These are phyloP conservation scores for Paraphaeosphaeria sporulosa DNA, from an alignment of 2,329 filamentous ascomycete genomes.

Conservation along the genomic window DNA sequence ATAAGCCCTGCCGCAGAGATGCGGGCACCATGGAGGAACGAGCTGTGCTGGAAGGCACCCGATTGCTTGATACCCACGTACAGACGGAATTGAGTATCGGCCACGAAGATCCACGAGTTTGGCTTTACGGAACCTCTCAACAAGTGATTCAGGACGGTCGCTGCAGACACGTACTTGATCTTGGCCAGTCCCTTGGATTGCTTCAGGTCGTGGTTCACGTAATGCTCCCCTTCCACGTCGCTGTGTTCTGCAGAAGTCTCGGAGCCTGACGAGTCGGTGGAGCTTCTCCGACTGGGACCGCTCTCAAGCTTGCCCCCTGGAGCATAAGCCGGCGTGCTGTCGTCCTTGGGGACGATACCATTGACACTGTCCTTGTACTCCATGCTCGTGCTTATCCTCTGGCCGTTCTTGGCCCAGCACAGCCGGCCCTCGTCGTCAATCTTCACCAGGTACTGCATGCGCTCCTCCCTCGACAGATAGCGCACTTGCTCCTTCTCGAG, in stretches of 20 bases:
- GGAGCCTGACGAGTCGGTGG: slow-evolving; percentile 36
- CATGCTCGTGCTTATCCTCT: slow-evolving; percentile 77
- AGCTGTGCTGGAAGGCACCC: slow-evolving; percentile 89
- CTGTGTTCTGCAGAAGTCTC: slow-evolving; percentile 59
- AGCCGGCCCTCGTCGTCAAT: slow-evolving; percentile 77
- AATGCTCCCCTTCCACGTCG: slow-evolving; percentile 68
- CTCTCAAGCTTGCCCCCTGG: slow-evolving; percentile 34
- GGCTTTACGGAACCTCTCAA: slow-evolving; percentile 81
- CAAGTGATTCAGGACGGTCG: slow-evolving; percentile 79
- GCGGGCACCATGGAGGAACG: slow-evolving; percentile 82
- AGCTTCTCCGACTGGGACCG: slow-evolving; percentile 26
- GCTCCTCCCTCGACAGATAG: slow-evolving; percentile 83
- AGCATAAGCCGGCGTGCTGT: slow-evolving; percentile 52
- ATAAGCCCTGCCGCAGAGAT: slow-evolving; percentile 86
- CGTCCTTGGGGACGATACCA: slow-evolving; percentile 59
- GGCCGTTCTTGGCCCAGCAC: slow-evolving; percentile 86
- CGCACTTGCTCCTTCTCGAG: slow-evolving; percentile 82
- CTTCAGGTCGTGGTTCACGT: slow-evolving; percentile 70
- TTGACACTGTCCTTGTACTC: slow-evolving; percentile 81
- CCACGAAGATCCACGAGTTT: slow-evolving; percentile 94
- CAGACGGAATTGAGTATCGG: slow-evolving; percentile 82
- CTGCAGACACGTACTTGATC: slow-evolving; percentile 71
- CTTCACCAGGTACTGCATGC: slow-evolving; percentile 79
- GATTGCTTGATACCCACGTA: slow-evolving; percentile 91
- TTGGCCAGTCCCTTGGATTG: slow-evolving; percentile 67